Base-by-base conservation (phyloP, 2,329 filamentous ascomycete species). In the Stachybotrys chlorohalonatus region DNA sequence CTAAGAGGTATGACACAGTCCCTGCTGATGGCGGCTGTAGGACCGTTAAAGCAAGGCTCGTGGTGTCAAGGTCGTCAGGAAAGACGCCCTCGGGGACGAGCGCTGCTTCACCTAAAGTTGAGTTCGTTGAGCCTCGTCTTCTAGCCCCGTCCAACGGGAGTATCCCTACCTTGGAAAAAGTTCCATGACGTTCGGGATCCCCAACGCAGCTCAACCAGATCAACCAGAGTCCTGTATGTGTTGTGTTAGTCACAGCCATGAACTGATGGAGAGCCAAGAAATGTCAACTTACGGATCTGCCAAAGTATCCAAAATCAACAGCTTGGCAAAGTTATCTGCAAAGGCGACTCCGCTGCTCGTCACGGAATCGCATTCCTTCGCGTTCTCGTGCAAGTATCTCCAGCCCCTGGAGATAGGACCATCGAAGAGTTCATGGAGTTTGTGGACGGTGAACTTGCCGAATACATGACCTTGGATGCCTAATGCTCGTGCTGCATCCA, bases 321-420 rank as follows among this genome's bases (percentile, higher is more conserved):
- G 30, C 31, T 51, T 51, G 49, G 49, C 49, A 51, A 51, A 51
- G 49, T 36, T 51, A 51, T 51, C 49, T 15, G 49, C 49, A 51
- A 51, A 51, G 11, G 24, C 6, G 16, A 51, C 31, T 32, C 49
- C 49, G 31, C 31, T 51, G 30, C 31, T 31, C 49, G 49, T 51
- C 6, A 51, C 7, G 15, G 49, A 51, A 8, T 51, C 30, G 30
- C 49, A 51, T 11, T 2, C 15, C 30, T 32, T 32, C 9, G 49
- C 49, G 31, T 51, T 51, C 24, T 51, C 11, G 31, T 31, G 39
- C 15, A 51, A 31, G 16, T 31, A 51, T 15, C 49, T 51, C 49
- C 49, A 51, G 15, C 49, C 49, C 30, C n/a, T 51, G 30, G 49
- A 17, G n/a, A 31, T 30, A 11, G 49, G 49, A 9, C 15, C 31